Percentiles rank a stretch among this genome's conserved stretches.
These are phyloP conservation scores for Falciphora oryzae DNA, from an alignment of 2,329 filamentous ascomycete genomes.

Conservation along the genomic window DNA sequence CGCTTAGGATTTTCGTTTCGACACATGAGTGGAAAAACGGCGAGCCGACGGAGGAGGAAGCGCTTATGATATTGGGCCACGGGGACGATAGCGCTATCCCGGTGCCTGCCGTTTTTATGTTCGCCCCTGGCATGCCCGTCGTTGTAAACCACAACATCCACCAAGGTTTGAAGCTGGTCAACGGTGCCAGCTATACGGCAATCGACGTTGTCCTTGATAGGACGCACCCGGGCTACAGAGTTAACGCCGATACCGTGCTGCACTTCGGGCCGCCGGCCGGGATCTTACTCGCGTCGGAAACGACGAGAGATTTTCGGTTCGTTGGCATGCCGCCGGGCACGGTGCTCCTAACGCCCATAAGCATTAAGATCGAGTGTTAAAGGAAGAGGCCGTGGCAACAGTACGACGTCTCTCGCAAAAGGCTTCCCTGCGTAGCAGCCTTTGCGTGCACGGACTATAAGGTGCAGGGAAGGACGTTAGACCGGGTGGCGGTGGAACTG, in stretches of 20 bases:
- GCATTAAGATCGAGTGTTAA: neutral
- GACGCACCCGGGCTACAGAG: neutral
- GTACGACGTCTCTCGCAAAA: neutral
- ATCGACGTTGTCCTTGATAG: neutral
- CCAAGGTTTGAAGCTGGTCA: too few species aligned
- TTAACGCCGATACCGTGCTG: neutral
- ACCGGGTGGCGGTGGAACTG: neutral
- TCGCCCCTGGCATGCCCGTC: too few species aligned
- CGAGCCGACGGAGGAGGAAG: neutral
- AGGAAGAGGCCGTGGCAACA: neutral
- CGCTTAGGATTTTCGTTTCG: too few species aligned
- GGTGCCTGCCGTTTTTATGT: neutral
- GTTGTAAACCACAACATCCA: too few species aligned
- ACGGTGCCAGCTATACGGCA: neutral
- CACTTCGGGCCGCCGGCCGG: neutral
- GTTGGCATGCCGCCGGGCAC: too few species aligned
- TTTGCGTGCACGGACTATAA: neutral
- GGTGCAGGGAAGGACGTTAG: neutral
- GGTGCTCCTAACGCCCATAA: too few species aligned
- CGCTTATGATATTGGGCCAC: neutral
- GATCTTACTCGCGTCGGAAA: neutral
- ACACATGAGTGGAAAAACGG: neutral
- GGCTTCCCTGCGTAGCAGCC: neutral
- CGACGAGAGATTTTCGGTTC: too few species aligned
- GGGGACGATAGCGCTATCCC: neutral